Evolutionary conservation across 495 filamentous ascomycete species (phyloP), one percentile per base, ranked within the genome.

Genomic region (Penicillium taxi): DNA sequence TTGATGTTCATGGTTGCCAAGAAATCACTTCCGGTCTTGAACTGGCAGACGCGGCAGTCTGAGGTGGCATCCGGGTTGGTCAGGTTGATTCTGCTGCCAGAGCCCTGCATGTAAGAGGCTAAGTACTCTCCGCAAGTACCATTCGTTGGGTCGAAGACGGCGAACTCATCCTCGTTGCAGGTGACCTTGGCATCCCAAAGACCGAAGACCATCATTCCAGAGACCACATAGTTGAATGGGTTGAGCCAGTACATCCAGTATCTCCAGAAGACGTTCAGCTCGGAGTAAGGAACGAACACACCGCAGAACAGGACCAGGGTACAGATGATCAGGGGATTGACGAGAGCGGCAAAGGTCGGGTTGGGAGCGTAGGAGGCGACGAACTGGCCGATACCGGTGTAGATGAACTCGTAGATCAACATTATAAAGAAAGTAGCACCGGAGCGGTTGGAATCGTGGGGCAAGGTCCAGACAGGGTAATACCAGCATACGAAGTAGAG

Each of bases 221-320:
- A 65, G 24, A 85, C 73, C 4, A 83, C 58, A 42, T 87, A 86
- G 20, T 76, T 81, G 52, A 85, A 76, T 3, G 83, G 81, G 21
- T 78, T 80, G 36, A 84, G 62, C 31, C 70, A 78, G 56, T 86
- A 86, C 48, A 82, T 79, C 82, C 82, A 87, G 70, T 84, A 87
- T 12, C 70, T 62, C 41, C 81, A 82, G 36, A 84, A 69, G 2
- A 60, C 72, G 20, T 67, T 63, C 14, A 82, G 77, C 40, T 67
- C 59, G 0, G 37, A 23, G 35, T 66, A 60, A 0, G 62, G 62
- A 2, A 66, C 61, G 36, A 63, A 51, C 3, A 64, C 53, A 35
- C 64, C 61, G 35, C 77, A 79, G 48, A 78, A 68, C 26, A 69
- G 61, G 29, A 63, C 66, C 37, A 82, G 64, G 28, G 64, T 66